Percentiles rank a stretch among this genome's conserved stretches.
These are phyloP conservation scores for Fusarium keratoplasticum DNA, from an alignment of 2,329 filamentous ascomycete genomes.

Conservation along the genomic window DNA sequence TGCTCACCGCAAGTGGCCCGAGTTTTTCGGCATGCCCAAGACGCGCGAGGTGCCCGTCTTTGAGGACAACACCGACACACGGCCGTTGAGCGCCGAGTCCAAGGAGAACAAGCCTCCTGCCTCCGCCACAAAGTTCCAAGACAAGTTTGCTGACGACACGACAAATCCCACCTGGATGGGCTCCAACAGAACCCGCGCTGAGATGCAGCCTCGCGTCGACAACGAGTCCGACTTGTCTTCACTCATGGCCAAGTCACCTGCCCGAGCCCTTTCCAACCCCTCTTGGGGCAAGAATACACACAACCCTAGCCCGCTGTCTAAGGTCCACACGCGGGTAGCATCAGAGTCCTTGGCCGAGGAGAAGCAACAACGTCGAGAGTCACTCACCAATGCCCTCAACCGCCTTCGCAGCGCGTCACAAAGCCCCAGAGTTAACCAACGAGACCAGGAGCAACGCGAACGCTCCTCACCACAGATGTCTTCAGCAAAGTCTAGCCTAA, in stretches of 20 bases:
- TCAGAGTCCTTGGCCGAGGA: constrained; percentile 43
- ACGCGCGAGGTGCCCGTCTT: constrained; percentile 42
- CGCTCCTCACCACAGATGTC: constrained; percentile 51
- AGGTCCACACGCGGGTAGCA: constrained; percentile 48
- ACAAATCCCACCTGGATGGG: constrained; percentile 55
- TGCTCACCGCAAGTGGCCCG: constrained; percentile 64
- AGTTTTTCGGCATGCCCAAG: constrained; percentile 60
- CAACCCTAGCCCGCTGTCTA: constrained; percentile 53
- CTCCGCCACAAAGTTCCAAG: constrained; percentile 48
- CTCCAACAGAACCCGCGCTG: constrained; percentile 57
- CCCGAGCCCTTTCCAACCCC: constrained; percentile 41
- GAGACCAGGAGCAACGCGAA: constrained; percentile 40
- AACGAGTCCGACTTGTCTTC: constrained; percentile 63
- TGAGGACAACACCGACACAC: constrained; percentile 51
- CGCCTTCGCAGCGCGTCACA: constrained; percentile 51
- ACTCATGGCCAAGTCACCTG: constrained; percentile 55
- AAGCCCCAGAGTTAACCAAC: constrained; percentile 41
- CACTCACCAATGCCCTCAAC: constrained; percentile 51
- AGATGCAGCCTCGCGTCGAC: constrained; percentile 67
- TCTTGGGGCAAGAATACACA: constrained; percentile 45
- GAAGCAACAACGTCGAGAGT: constrained; percentile 43
- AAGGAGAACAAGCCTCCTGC: constrained; percentile 61
- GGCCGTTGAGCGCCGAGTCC: constrained; percentile 50
- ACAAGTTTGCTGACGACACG: constrained; percentile 56
- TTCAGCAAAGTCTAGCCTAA: constrained; percentile 55